A percentile compares a stretch with the other conserved stretches of the same genome.
These are phyloP conservation scores for Coemansia sp. DNA, from an alignment of 192 early-diverging fungal species.

Conservation along the genomic window DNA sequence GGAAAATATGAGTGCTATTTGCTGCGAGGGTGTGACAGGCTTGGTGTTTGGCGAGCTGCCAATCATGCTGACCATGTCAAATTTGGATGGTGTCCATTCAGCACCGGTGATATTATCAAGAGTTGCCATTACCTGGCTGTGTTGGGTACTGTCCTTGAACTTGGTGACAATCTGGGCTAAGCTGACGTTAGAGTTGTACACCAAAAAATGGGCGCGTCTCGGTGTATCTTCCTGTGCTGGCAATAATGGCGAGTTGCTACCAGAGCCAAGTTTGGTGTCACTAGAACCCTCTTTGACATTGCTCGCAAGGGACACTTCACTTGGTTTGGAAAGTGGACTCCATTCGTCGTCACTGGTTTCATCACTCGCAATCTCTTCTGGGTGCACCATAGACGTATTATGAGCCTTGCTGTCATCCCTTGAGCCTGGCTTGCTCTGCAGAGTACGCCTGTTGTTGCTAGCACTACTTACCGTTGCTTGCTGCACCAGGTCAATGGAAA, in stretches of 20 bases:
- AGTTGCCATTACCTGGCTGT: background rate
- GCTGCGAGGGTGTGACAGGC: slow-evolving; percentile 47
- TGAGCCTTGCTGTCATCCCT: background rate
- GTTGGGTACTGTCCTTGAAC: slow-evolving; percentile 23
- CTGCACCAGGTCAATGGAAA: slow-evolving; percentile 51
- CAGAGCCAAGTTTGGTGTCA: background rate
- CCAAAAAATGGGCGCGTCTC: slow-evolving; percentile 16
- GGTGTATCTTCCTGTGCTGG: background rate
- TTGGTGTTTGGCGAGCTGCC: slow-evolving; percentile 33
- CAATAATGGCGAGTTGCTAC: background rate
- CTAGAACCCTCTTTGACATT: background rate
- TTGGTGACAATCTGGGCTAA: slow-evolving; percentile 26
- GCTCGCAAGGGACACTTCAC: slow-evolving; percentile 12
- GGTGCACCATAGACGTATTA: background rate
- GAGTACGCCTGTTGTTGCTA: no score
- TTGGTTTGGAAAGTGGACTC: slow-evolving; percentile 23
- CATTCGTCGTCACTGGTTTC: slow-evolving; percentile 30
- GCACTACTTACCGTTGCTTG: slow-evolving; percentile 30
- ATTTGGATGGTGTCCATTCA: slow-evolving; percentile 31
- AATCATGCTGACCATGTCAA: slow-evolving; percentile 32
- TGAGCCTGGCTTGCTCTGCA: background rate
- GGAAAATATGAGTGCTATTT: slow-evolving; percentile 36
- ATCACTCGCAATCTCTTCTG: background rate
- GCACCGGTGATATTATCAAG: slow-evolving; percentile 28
- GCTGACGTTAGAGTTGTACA: slow-evolving; percentile 28